Evolutionary conservation across 345 rosid species (phyloP).

Genomic region (Murraya paniculata): DNA sequence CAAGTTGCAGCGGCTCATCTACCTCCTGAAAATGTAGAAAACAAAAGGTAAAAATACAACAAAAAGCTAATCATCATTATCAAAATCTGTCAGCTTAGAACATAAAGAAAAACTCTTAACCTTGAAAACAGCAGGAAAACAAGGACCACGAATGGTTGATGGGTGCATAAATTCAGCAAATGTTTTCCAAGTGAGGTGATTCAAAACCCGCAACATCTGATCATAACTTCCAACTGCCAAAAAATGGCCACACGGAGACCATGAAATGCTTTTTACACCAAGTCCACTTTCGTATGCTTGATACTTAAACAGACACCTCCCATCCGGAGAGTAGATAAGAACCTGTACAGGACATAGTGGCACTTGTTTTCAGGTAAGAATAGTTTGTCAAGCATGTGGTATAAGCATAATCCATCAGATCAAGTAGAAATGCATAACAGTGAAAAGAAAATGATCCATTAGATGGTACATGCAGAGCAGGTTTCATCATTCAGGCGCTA

Average conservation of each 20-base stretch:
- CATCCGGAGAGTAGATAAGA: slow-evolving; percentile 92
- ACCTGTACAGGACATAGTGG: slow-evolving; percentile 48
- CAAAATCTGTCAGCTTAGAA: not conserved
- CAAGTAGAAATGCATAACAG: not conserved
- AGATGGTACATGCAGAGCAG: not conserved
- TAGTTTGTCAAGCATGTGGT: not conserved
- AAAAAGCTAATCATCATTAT: not conserved
- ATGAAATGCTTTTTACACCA: slow-evolving; percentile 86
- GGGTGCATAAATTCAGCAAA: slow-evolving; percentile 95
- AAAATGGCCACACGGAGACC: slow-evolving; percentile 99
- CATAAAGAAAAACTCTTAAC: slow-evolving; percentile 28
- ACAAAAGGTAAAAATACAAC: slow-evolving; percentile 14
- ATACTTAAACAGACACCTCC: slow-evolving; percentile 87
- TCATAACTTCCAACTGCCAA: slow-evolving; percentile 96
- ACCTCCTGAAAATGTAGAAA: slow-evolving; percentile 56
- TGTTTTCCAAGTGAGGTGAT: slow-evolving; percentile 93
- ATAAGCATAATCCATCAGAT: not conserved
- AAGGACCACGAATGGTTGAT: slow-evolving; percentile 81
- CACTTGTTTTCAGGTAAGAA: not conserved
- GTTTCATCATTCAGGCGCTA: not conserved
- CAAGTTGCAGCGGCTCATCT: slow-evolving; percentile 82
- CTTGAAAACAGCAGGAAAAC: slow-evolving; percentile 87
- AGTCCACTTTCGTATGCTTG: slow-evolving; percentile 98
- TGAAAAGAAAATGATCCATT: not conserved
- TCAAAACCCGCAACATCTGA: slow-evolving; percentile 84